Base-by-base conservation (phyloP, 2,329 filamentous ascomycete species). In the Fusarium compactum region DNA sequence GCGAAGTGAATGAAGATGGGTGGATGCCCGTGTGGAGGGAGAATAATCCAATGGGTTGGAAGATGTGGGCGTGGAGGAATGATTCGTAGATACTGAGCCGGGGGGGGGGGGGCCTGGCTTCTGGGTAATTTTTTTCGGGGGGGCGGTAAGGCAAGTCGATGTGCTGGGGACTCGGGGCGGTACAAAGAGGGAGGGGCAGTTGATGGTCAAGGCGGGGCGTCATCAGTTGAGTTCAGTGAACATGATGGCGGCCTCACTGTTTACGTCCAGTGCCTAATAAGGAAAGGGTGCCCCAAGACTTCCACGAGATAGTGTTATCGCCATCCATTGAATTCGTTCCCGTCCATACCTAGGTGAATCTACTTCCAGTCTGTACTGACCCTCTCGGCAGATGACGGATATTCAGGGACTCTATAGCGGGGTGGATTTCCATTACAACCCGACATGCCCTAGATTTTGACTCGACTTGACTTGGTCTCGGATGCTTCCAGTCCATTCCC, bases 11-110 rank as follows among this genome's bases (percentile, higher is more conserved):
- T 58, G 59, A 50, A 61, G 60, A 67, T 62, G 60, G 62, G 73
- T 53, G 50, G 34, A 41, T 47, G 45, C 45, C 25, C 11, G 16
- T 47, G 41, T 44, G 45, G 34, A 38, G 34, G 50, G 32, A 52
- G 34, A 43, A 41, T 20, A 53, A 53, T 53, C 50, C 34, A 53
- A 53, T 53, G 50, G 50, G 30, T 38, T 53, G 50, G 65, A 72
- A 71, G 65, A 67, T 62, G 58, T 65, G 74, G 70, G 74, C 71
- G 76, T 76, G 74, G 75, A 76, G 65, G 69, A 72, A 72, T 77
- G 76, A 77, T 78, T 78, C 76, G 76, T 73, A 73, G 70, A 73
- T 71, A 73, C 67, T 58, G 64, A 48, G 62, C 67, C 63, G 40
- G 44, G 65, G 44, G 65, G n/a, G 40, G 44, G 65, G 65, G 61